Evolutionary conservation across 2,329 filamentous ascomycete species (phyloP), one percentile per base, ranked within the genome.

Genomic region (Alternaria novae-zelandiae): DNA sequence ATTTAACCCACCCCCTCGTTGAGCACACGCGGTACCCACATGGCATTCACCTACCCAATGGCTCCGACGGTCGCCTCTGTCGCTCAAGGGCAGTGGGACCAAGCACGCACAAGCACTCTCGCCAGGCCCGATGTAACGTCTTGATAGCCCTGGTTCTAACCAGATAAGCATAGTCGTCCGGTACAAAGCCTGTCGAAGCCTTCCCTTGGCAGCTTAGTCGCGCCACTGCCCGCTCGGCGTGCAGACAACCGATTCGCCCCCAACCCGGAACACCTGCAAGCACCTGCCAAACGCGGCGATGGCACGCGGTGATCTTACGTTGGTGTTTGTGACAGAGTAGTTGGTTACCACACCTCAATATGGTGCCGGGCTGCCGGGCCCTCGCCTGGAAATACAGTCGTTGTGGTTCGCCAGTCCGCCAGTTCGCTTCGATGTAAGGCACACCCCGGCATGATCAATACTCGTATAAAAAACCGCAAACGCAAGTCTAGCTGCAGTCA

Each of bases 101-200:
- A 72, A 75, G 64, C 65, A 70, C 53, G 55, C 59, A 68, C 68
- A 73, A 74, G 71, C 71, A 70, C 63, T 61, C 57, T 60, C 47
- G 65, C 68, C 51, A 69, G 45, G 64, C 43, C 66, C 73, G 71
- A 76, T 76, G 73, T 75, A 75, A 76, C 74, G 66, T 74, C 64
- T 72, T 73, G 70, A 72, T 73, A 69, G 63, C 30, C 54, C 49
- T 32, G 30, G 9, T 44, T 13, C 56, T 67, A 71, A 55, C 68
- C 64, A 17, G 5, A 68, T 64, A 3, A 15, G 55, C 20, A 26
- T 54, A 57, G 49, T 65, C 26, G 20, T 65, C 68, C 71, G 70
- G 55, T 25, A 49, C 67, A 63, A 73, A 72, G 70, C 68, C 59
- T 64, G 59, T 51, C 64, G 55, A 73, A 72, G 70, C 70, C 59